Base-by-base conservation (phyloP, 345 rosid genomes). In the Eucalyptus tenuipes region DNA sequence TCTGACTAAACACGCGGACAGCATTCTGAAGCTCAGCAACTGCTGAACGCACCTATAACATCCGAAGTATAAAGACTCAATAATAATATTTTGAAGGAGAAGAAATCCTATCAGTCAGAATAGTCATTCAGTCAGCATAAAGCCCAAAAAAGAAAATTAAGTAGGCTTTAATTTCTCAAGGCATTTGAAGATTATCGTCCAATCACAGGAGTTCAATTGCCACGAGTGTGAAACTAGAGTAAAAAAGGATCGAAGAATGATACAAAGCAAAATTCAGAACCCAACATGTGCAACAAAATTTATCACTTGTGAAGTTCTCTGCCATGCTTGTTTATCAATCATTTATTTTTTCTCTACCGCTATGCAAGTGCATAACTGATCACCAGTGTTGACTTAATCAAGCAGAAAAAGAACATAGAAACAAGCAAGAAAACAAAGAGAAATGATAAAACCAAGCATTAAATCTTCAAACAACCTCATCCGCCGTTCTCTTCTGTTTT, bases 1-100 rank as follows among this genome's bases (percentile, higher is more conserved):
- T 87, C 88, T 94, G 98, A 92, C 96, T 94, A 91, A 98, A 97
- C 87, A 97, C 88, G 44, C 97, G 97, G 75, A 98, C 99, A 90
- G 98, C 99, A 93, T 98, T 98, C 92, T 97, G 97, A 80, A 97
- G 95, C 91, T 98, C 99, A 71, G 96, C 96, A 91, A 98, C 97
- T 68, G 99, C 95, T 86, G 98, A 94, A 55, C 98, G 98, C 81
- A 98, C 99, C 99, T 98, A 91, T 82, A 92, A 86, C 52, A 89
- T 86, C 68, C 82, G 0, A 40, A 75, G 45, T 75, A 37, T 37
- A 75, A 40, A 75, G 27, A 75, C 82, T 75, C 47, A 75, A 75
- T 75, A 40, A 37, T 10, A 13, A 29, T 40, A 75, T 47, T 75
- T 40, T 37, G 82, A 75, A 40, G 82, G 47, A 75, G 47, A 75